These are phyloP conservation scores for Barnettozyma vustinii DNA, from an alignment of 805 yeast genomes.

Conservation along the genomic window DNA sequence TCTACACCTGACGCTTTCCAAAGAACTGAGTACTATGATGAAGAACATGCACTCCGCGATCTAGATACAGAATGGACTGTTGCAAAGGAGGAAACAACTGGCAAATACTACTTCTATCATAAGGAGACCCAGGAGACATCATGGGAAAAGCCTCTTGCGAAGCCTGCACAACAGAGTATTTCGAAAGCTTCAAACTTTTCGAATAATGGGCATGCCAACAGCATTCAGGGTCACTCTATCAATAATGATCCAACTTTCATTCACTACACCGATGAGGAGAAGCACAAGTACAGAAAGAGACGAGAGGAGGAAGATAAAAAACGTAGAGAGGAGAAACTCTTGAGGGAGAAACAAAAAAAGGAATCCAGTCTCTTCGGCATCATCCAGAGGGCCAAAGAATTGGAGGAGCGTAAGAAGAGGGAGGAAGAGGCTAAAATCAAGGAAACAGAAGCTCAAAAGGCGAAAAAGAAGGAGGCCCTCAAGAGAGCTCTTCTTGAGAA, in stretches of 20 bases:
- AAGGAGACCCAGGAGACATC: slow-evolving; percentile 36
- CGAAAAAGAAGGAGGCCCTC: slow-evolving; percentile 31
- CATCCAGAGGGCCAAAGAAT: slow-evolving; percentile 34
- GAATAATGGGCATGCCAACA: slow-evolving; percentile 10
- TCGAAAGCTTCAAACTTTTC: background rate
- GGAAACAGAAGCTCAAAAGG: slow-evolving; percentile 3
- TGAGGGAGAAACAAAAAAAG: slow-evolving; percentile 22
- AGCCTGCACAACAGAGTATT: background rate
- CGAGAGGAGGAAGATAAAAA: slow-evolving; percentile 26
- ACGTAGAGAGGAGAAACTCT: slow-evolving; percentile 18
- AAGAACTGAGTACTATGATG: slow-evolving; percentile 44
- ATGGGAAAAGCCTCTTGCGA: slow-evolving; percentile 53
- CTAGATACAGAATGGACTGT: slow-evolving; percentile 25
- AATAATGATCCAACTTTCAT: background rate
- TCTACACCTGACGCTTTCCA: slow-evolving; percentile 11
- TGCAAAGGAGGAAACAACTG: slow-evolving; percentile 42
- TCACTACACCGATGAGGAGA: slow-evolving; percentile 12
- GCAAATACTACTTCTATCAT: slow-evolving; percentile 45
- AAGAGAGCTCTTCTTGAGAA: slow-evolving; percentile 25
- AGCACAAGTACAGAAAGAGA: slow-evolving; percentile 29
- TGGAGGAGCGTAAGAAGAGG: slow-evolving; percentile 21
- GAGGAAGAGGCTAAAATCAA: slow-evolving; percentile 24
- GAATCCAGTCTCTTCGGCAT: slow-evolving; percentile 27
- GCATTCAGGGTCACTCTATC: background rate
- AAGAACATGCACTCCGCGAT: slow-evolving; percentile 3